Evolutionary conservation across 164 flowering plant genomes (phyloP), one percentile per base, ranked within the genome.

Genomic region (Cinnamomum micranthum): DNA sequence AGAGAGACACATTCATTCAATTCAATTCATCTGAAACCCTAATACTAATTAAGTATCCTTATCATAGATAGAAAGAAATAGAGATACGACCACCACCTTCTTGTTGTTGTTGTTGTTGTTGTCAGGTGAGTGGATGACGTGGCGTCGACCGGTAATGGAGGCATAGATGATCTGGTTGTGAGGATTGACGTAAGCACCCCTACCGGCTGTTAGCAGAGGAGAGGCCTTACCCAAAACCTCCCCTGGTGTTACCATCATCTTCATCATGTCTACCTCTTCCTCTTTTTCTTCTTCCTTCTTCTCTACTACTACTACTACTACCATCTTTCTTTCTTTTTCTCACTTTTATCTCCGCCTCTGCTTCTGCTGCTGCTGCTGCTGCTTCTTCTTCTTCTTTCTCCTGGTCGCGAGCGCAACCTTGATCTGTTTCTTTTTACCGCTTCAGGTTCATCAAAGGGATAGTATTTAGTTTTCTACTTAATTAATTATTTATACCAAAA

Each of bases 231-330:
- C 98, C 72, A 92, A 66, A 3, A 87, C 81, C 65, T 94, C 95
- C 20, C 98, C 98, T 24, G 97, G 98, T 0, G 95, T 91, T 25
- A 92, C 98, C 80, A 87, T 1, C 78, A 74, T 87, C 50, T 66
- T 31, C 35, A 31, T 31, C 35, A 4, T 31, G 35, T 31, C 35
- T 31, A 31, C 35, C 35, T 31, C 35, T 31, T 31, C 35, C 35
- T 4, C 35, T 6, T 31, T 80, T 74, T 73, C 85, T 23, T 52
- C 73, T 41, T 33, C 71, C 11, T n/a, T 31, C n/a, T 50, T 35
- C 27, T 33, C 68, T 20, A 14, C 66, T 23, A 3, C 72, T 13
- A 3, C 72, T 13, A 19, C 9, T 24, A 35, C n/a, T 13, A 20
- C 71, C 47, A 25, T 41, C 58, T 20, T 12, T 20, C 5, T n/a